Evolutionary conservation across 1,284 basidiomycete genomes (phyloP), one percentile per base, ranked within the genome.

Genomic region (Sanguinoderma infundibulare): DNA sequence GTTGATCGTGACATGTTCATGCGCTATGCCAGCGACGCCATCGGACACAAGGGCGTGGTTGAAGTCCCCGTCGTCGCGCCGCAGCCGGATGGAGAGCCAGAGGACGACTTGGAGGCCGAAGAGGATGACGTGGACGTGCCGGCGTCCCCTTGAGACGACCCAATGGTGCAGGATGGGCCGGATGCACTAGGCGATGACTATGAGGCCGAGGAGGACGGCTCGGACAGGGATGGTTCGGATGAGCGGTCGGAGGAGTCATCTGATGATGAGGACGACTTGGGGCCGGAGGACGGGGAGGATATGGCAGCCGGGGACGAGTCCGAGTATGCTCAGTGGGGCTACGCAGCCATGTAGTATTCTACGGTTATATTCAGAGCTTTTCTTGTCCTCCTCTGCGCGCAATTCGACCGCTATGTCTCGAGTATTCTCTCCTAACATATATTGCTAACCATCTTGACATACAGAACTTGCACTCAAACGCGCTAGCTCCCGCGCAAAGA

Each of bases 1-100:
- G 30, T 36, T 12, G 50, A 51, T 51, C 32, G 50, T n/a, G 50
- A 51, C 20, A 51, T 51, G 50, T 36, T 35, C n/a, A 51, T 51
- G 50, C 28, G 50, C 3, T 51, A 35, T 20, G 15, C 6, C 9
- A 32, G 50, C 30, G 50, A 20, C 8, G 50, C 15, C 10, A 24
- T 51, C 30, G 32, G 50, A 8, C 50, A 51, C 34, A 22, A 39
- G 10, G 5, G 17, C 17, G 6, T 15, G 6, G 38, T n/a, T 14
- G 17, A 14, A 6, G 5, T 6, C 5, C 38, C 12, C 12, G 15
- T 39, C 38, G 12, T 15, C 34, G 34, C 34, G 8, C 34, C 3
- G 12, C 8, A 34, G 7, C 34, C 34, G 1, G 34, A 34, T 34
- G 34, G 8, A 7, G 34, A 34, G 8, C 34, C 34, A 7, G 34